phyloP scores from a whole-genome alignment of 441 rosid genomes.

The Gossypium trilobum region DNA sequence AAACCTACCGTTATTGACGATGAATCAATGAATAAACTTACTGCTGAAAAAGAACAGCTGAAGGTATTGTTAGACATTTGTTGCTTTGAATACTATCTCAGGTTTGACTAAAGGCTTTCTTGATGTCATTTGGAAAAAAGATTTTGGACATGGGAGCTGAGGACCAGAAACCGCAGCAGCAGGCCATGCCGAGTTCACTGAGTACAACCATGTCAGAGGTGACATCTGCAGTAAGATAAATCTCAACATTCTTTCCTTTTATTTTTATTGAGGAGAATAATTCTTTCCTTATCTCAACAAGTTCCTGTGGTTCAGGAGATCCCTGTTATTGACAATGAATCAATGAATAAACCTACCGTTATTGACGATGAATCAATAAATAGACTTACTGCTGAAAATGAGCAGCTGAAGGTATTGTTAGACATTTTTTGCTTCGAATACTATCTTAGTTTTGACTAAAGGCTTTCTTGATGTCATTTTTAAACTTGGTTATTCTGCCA shows the following conservation, averaged over 20 bases:
- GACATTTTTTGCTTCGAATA: constrained; percentile 13
- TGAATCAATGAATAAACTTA: constrained; percentile 44
- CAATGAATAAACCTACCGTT: constrained; percentile 17
- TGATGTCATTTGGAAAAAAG: constrained; percentile 42
- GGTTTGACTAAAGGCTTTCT: not conserved
- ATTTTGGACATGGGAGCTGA: constrained; percentile 69
- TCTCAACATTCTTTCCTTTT: constrained; percentile 7
- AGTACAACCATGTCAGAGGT: constrained; percentile 37
- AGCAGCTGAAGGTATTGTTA: constrained; percentile 60
- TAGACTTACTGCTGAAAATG: constrained; percentile 65
- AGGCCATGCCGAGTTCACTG: constrained; percentile 41
- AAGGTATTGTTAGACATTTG: constrained; percentile 37
- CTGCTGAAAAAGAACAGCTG: constrained; percentile 70
- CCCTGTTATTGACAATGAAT: not conserved
- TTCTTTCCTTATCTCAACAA: not conserved
- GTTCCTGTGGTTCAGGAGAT: not conserved
- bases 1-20: constrained; percentile 32
- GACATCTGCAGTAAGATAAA: constrained; percentile 36
- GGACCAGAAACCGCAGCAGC: constrained; percentile 53
- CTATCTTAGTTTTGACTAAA: not conserved
- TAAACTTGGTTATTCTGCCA: not conserved
- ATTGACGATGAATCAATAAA: constrained; percentile 42
- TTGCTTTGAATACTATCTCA: constrained; percentile 11
- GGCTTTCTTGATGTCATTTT: not conserved
- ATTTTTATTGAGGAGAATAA: not conserved